Evolutionary conservation across 768 basidiomycete species (phyloP), one percentile per base, ranked within the genome.

Genomic region (Lactifluus hygrophoroides): DNA sequence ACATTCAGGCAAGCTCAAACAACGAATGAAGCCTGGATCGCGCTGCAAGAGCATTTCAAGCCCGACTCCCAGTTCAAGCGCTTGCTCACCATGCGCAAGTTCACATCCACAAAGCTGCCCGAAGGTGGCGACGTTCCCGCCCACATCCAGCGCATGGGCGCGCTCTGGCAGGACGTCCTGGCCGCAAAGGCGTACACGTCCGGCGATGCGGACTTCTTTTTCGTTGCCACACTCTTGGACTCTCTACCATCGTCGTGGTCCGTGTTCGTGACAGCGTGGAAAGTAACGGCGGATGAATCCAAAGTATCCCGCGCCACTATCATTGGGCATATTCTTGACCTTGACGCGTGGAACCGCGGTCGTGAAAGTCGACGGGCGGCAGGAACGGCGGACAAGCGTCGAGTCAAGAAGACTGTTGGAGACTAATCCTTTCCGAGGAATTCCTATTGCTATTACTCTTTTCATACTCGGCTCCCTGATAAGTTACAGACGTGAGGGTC

Each of bases 151-250:
- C 58, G 46, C 45, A 63, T 63, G 62, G 58, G 54, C 21, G 37
- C 50, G n/a, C 44, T 61, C 9, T 63, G 62, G 62, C 47, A 51
- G 25, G 62, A 63, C 4, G 54, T 61, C 32, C 10, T 63, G n/a
- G 19, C 44, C 4, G 38, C 47, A 0, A 40, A 37, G 17, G 59
- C 59, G 4, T 56, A 43, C 43, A 30, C 42, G n/a, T 45, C 48
- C 23, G 37, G 14, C 5, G 32, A 61, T 30, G 14, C 45, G 10
- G 60, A 53, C 51, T 21, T 5, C 2, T 61, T 42, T 27, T 61
- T 61, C 45, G 50, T 42, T 14, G n/a, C 5, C 16, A 48, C 60
- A 1, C 46, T 59, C 32, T 37, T 61, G 47, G 21, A 47, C 32
- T 61, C 60, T 7, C 51, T 61, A 0, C 60, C 60, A 1, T 21